Conservation (phyloP, 2,329 filamentous ascomycete genomes). For the Fusarium concolor region DNA sequence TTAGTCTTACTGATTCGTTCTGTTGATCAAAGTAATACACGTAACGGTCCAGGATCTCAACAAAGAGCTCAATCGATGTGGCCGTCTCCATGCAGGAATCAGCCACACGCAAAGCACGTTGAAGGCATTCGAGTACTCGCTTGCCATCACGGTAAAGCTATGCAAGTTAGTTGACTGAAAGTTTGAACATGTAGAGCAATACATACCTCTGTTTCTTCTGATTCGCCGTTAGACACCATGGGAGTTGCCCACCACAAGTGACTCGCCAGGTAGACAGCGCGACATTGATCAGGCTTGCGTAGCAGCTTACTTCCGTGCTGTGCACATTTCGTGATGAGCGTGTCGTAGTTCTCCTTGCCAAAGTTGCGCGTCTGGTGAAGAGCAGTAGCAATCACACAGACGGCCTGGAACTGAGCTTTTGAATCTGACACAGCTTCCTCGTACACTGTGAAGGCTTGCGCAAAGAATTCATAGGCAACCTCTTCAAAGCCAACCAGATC, state of each 20-base stretch:
- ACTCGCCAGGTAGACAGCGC: conserved; percentile 94
- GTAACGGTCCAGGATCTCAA: conserved; percentile 97
- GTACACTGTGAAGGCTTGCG: conserved; percentile 97
- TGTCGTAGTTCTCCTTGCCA: conserved; percentile 97
- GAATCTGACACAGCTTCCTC: conserved; percentile 97
- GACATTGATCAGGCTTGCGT: conserved; percentile 97
- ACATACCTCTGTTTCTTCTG: conserved; percentile 80
- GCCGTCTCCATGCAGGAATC: conserved; percentile 99
- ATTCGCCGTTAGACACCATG: conserved; percentile 78
- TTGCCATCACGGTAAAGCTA: conserved; percentile 98
- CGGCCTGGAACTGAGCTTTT: conserved; percentile 96
- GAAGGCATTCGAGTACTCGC: conserved; percentile 93
- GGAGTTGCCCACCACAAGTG: conserved; percentile 99
- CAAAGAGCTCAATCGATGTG: conserved; percentile 96
- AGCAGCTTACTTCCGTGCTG: conserved; percentile 96
- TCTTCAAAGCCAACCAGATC: conserved; percentile 94
- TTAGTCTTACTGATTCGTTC: conserved; percentile 83
- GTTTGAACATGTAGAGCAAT: conserved; percentile 48
- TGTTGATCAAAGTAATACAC: conserved; percentile 99
- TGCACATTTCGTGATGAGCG: conserved; percentile 96
- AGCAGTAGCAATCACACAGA: conserved; percentile 91
- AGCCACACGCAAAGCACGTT: conserved; percentile 93
- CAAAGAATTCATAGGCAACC: conserved; percentile 97
- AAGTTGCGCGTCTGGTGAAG: conserved; percentile 92
- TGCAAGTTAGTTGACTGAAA: conserved; percentile 33